phyloP scores from a whole-genome alignment of 2,329 filamentous ascomycete genomes.

The Catunica adiposa region DNA sequence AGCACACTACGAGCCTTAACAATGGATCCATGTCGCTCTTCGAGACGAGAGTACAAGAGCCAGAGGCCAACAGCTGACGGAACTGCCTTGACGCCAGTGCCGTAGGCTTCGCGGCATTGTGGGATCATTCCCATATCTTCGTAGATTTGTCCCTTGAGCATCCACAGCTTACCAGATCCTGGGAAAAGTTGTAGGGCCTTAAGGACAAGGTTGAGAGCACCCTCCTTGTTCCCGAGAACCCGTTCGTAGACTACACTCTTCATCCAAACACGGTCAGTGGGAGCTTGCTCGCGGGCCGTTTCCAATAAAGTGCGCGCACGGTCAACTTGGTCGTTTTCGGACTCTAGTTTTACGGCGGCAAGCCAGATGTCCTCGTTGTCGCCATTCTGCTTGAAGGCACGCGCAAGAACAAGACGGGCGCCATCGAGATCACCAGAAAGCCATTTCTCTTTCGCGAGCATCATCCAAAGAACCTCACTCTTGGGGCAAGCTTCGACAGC shows the following conservation, averaged over 20 bases:
- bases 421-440: constrained; percentile 74
- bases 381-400: constrained; percentile 86
- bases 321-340: constrained; percentile 68
- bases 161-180: constrained; percentile 75
- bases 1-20: constrained; percentile 91
- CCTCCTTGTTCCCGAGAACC: constrained; percentile 61
- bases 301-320: constrained; percentile 68
- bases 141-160: constrained; percentile 98
- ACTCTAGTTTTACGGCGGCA: constrained; percentile 87
- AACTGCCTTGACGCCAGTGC: constrained; percentile 72
- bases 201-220: constrained; percentile 72
- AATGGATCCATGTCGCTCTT: constrained; percentile 66
- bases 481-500: constrained; percentile 86
- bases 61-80: constrained; percentile 73
- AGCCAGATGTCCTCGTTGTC: constrained; percentile 98
- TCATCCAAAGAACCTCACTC: constrained; percentile 85
- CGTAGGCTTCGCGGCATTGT: constrained; percentile 80
- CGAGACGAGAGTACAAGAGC: constrained; percentile 74
- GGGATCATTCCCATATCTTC: constrained; percentile 62
- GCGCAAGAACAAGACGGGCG: constrained; percentile 67
- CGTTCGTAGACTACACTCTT: constrained; percentile 90
- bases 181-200: constrained; percentile 80
- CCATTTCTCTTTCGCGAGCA: constrained; percentile 90
- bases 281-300: constrained; percentile 71
- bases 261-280: constrained; percentile 93